Evolutionary conservation across 768 basidiomycete genomes (phyloP).

Genomic region (Amanita fuliginea): DNA sequence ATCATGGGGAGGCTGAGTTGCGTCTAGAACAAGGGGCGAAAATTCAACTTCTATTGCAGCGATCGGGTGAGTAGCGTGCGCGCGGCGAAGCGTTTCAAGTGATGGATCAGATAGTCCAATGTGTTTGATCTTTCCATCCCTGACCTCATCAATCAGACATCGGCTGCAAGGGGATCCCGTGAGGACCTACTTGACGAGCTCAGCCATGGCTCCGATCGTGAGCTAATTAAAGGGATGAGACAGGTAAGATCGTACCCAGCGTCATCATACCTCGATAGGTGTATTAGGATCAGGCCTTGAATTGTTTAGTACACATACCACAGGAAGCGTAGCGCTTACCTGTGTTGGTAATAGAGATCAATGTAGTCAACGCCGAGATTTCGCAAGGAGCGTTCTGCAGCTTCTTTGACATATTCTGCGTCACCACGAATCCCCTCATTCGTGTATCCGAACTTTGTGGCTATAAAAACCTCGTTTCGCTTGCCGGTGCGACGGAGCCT

Average conservation of each 20-base stretch:
- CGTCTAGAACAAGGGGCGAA: constrained; percentile 30
- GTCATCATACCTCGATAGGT: constrained; percentile 16
- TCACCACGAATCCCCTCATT: constrained; percentile 18
- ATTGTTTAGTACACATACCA: background rate
- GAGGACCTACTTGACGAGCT: constrained; percentile 23
- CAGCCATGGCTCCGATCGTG: constrained; percentile 22
- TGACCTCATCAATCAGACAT: constrained; percentile 6
- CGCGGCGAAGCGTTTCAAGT: constrained; percentile 32
- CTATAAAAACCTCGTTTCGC: constrained; percentile 43
- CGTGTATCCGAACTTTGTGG: constrained; percentile 35
- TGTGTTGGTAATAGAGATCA: constrained; percentile 28
- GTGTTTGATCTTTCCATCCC: constrained; percentile 33
- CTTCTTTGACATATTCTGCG: constrained; percentile 23
- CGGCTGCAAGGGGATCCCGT: constrained; percentile 11
- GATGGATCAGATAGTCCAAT: constrained; percentile 44
- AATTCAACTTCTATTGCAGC: constrained; percentile 34
- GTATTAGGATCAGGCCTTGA: constrained; percentile 13
- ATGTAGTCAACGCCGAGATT: constrained; percentile 22
- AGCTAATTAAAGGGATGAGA: constrained; percentile 8
- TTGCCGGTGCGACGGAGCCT: constrained; percentile 43
- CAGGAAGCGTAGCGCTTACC: constrained; percentile 11
- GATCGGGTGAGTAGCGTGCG: constrained; percentile 33
- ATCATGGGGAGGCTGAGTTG: constrained; percentile 26
- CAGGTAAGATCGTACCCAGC: background rate
- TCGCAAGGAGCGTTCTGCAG: constrained; percentile 22